Evolutionary conservation across 2,329 filamentous ascomycete species (phyloP).

Genomic region (Fusarium sp.): DNA sequence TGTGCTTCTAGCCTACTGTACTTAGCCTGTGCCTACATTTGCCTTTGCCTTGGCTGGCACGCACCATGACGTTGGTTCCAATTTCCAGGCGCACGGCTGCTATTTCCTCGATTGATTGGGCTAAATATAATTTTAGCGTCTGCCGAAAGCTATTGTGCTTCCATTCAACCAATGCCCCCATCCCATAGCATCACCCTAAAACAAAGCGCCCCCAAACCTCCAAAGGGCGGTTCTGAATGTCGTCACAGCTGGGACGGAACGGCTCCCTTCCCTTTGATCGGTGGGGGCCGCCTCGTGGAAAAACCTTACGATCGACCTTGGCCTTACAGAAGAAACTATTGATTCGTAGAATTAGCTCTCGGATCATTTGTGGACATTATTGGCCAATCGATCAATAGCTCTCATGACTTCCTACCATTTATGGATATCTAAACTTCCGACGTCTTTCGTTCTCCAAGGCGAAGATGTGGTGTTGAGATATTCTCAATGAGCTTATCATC

Average conservation of each 20-base stretch:
- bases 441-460: background rate
- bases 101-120: slow-evolving; percentile 11
- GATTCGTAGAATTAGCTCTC: slow-evolving; percentile 12
- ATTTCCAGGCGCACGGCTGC: slow-evolving; percentile 27
- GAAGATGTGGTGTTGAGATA: background rate
- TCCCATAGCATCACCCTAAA: background rate
- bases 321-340: slow-evolving; percentile 11
- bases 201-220: background rate
- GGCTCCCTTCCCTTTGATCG: slow-evolving; percentile 1
- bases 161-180: background rate
- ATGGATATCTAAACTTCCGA: background rate
- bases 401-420: background rate
- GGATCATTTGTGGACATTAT: slow-evolving; percentile 14
- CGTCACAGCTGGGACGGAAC: slow-evolving; percentile 13
- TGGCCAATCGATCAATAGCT: slow-evolving; percentile 13
- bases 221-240: slow-evolving; percentile 14
- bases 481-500: background rate
- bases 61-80: slow-evolving; percentile 27
- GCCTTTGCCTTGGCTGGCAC: slow-evolving; percentile 22
- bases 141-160: background rate
- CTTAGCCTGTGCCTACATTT: background rate
- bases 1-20: background rate
- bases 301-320: slow-evolving; percentile 29
- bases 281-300: slow-evolving; percentile 14
- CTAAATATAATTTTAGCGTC: slow-evolving; percentile 25